These are phyloP conservation scores for Leccinum imitatum DNA, from an alignment of 768 basidiomycete genomes.

Conservation along the genomic window DNA sequence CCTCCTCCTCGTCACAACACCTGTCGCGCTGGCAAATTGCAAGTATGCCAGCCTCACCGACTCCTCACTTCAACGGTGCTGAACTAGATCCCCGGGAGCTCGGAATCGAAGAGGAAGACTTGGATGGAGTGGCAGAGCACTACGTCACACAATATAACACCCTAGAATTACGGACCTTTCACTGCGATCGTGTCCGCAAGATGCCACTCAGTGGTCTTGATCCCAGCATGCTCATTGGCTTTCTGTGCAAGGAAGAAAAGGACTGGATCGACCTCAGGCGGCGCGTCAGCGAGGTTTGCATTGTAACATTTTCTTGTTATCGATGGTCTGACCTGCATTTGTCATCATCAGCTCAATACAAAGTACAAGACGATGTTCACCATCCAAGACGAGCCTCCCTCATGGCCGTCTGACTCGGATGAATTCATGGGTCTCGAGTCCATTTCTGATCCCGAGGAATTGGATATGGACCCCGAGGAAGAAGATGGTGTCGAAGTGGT, in stretches of 20 bases:
- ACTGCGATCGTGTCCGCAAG: slow-evolving; percentile 95
- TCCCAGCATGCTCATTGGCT: slow-evolving; percentile 96
- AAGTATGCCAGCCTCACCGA: slow-evolving; percentile 22
- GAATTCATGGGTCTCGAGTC: slow-evolving; percentile 76
- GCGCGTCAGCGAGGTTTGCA: slow-evolving; percentile 69
- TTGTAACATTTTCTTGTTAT: background rate
- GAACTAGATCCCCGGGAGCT: slow-evolving; percentile 42
- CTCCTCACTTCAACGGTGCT: slow-evolving; percentile 22
- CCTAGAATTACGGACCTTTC: slow-evolving; percentile 82
- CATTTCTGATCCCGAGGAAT: slow-evolving; percentile 75
- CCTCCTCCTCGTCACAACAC: slow-evolving; percentile 34
- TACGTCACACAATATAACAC: slow-evolving; percentile 73
- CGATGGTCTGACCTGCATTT: slow-evolving; percentile 9
- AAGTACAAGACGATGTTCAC: slow-evolving; percentile 77
- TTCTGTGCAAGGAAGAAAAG: slow-evolving; percentile 75
- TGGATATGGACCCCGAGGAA: slow-evolving; percentile 57
- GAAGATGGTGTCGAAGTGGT: slow-evolving; percentile 42
- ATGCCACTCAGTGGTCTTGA: slow-evolving; percentile 90
- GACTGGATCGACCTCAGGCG: slow-evolving; percentile 85
- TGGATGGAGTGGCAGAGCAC: slow-evolving; percentile 54
- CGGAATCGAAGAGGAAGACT: slow-evolving; percentile 30
- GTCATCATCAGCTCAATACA: slow-evolving; percentile 29
- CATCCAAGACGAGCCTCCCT: slow-evolving; percentile 84
- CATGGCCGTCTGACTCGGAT: slow-evolving; percentile 75
- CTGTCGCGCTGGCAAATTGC: slow-evolving; percentile 28